A percentile compares a stretch with the other conserved stretches of the same genome.
phyloP scores from a whole-genome alignment of 257 asterid genomes.

The Fraxinus excelsior region DNA sequence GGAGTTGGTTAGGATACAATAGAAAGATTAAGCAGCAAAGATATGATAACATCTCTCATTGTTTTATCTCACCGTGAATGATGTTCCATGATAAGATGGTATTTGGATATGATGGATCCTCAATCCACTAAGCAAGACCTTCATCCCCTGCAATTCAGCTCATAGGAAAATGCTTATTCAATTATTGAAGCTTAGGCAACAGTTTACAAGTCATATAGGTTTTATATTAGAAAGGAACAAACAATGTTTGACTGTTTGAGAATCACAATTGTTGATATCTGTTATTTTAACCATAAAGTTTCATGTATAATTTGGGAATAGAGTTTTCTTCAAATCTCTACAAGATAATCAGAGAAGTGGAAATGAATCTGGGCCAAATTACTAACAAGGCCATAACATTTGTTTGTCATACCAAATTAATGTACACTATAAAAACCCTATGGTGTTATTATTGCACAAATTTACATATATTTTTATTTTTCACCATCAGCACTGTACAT shows the following conservation, averaged over 20 bases:
- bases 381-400: background rate
- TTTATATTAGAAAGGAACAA: background rate
- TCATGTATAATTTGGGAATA: background rate
- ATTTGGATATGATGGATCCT: slow-evolving; percentile 66
- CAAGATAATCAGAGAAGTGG: background rate
- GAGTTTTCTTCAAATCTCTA: background rate
- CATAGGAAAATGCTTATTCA: slow-evolving; percentile 22
- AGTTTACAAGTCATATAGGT: background rate
- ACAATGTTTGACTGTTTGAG: background rate
- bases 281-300: background rate
- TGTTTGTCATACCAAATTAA: background rate
- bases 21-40: background rate
- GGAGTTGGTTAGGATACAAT: slow-evolving; percentile 27
- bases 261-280: background rate
- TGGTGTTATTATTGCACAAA: background rate
- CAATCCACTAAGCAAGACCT: slow-evolving; percentile 70
- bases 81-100: slow-evolving; percentile 59
- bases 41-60: background rate
- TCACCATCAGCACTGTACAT: slow-evolving; percentile 9
- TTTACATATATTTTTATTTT: background rate
- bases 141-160: slow-evolving; percentile 51
- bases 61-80: slow-evolving; percentile 64
- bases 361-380: background rate
- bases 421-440: background rate
- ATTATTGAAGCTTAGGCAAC: background rate